Conservation (phyloP, 2,329 filamentous ascomycete genomes). For the Metarhizium humberi region DNA sequence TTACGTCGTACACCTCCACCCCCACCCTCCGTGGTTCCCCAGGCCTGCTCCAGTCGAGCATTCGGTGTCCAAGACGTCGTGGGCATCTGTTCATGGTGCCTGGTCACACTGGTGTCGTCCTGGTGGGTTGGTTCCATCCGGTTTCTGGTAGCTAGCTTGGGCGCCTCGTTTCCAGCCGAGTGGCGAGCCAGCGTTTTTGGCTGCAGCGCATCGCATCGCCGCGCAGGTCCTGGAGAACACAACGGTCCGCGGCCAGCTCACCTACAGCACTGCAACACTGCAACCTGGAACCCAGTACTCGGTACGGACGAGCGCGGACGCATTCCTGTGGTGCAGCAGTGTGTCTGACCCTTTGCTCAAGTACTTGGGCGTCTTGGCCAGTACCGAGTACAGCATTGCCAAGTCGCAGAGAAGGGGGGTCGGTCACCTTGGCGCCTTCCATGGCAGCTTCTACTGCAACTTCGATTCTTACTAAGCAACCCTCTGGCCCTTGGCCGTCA, state of each 20-base stretch:
- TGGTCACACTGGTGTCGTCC: not conserved
- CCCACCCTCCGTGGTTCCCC: not conserved
- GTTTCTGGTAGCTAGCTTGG: not conserved
- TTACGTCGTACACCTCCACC: constrained; percentile 7
- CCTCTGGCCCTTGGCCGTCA: not conserved
- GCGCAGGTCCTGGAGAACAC: not conserved
- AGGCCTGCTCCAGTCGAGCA: not conserved
- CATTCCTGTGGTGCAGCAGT: not conserved
- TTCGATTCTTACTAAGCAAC: constrained; percentile 4
- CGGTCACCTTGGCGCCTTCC: not conserved
- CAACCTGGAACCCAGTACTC: too few relatives aligned
- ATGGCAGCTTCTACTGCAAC: constrained; percentile 2
- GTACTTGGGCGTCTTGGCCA: not conserved
- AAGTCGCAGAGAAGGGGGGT: not conserved
- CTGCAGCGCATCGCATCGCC: not conserved
- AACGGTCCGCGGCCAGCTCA: not conserved
- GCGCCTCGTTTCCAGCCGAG: not conserved
- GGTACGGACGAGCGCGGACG: not conserved
- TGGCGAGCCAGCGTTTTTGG: not conserved
- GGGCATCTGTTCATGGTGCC: not conserved
- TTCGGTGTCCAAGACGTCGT: not conserved
- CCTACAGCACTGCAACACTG: not conserved
- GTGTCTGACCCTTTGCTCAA: not conserved
- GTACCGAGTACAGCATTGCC: not conserved
- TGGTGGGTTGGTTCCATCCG: not conserved